Evolutionary conservation across 116 monocot genomes (phyloP).

Genomic region (Iris pallida): DNA sequence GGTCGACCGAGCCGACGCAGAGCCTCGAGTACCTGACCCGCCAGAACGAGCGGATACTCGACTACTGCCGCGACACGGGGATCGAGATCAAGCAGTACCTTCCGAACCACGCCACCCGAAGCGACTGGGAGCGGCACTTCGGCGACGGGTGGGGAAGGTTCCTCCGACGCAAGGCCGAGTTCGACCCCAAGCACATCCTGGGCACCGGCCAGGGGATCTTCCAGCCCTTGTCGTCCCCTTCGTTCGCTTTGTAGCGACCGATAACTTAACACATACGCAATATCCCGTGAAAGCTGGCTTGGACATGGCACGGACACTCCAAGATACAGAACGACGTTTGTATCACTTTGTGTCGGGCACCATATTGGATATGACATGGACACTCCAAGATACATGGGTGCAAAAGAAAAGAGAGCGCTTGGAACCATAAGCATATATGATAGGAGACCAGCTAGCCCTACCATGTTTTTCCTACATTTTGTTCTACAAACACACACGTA

Average conservation of each 20-base stretch:
- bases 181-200: slow-evolving; percentile 60
- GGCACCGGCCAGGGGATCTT: slow-evolving; percentile 70
- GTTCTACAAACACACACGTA: too few species aligned
- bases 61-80: slow-evolving; percentile 36
- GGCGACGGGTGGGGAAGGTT: slow-evolving; percentile 54
- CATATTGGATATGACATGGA: too few species aligned
- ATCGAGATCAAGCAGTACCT: slow-evolving; percentile 70
- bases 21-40: slow-evolving; percentile 31
- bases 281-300: too few species aligned
- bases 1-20: slow-evolving; percentile 32
- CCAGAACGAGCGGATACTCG: slow-evolving; percentile 51
- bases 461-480: too few species aligned
- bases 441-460: too few species aligned
- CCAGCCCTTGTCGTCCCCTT: slow-evolving; percentile 5
- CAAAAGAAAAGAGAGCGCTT: too few species aligned
- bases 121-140: slow-evolving; percentile 67
- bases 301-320: too few species aligned
- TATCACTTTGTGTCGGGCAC: too few species aligned
- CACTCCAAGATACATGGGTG: too few species aligned
- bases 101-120: slow-evolving; percentile 29
- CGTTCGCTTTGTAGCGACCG: neutral
- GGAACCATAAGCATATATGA: too few species aligned
- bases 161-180: slow-evolving; percentile 43
- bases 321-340: too few species aligned
- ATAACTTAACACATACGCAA: too few species aligned